A percentile compares a stretch with the other conserved stretches of the same genome.
Conservation (phyloP, 495 filamentous ascomycete genomes). For the Neurospora africana region DNA sequence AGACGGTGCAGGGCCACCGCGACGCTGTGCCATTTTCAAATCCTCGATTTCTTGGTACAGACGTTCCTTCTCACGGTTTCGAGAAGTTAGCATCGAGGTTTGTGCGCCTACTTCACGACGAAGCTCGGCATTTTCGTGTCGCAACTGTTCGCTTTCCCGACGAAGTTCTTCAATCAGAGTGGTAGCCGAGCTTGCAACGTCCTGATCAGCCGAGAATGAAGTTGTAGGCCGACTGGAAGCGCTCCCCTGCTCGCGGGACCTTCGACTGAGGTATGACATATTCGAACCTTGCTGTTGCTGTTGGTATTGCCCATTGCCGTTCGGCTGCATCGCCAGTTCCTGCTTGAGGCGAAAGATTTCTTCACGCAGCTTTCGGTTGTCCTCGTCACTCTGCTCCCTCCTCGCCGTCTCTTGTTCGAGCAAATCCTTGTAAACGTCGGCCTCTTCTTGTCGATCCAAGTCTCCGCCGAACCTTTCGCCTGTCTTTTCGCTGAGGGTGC, state of each 20-base stretch:
- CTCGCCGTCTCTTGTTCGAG: slow-evolving; percentile 86
- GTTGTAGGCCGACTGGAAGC: slow-evolving; percentile 54
- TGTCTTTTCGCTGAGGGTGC: slow-evolving; percentile 54
- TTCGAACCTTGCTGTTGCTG: slow-evolving; percentile 32
- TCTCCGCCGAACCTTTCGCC: slow-evolving; percentile 47
- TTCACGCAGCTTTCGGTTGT: slow-evolving; percentile 74
- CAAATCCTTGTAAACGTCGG: slow-evolving; percentile 90
- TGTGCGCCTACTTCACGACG: slow-evolving; percentile 88
- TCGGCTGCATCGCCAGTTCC: slow-evolving; percentile 36
- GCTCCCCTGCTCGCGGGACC: slow-evolving; percentile 44
- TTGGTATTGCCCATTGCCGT: slow-evolving; percentile 34
- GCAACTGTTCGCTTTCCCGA: slow-evolving; percentile 61
- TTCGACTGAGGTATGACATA: slow-evolving; percentile 52
- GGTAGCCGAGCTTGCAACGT: slow-evolving; percentile 46
- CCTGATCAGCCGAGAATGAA: slow-evolving; percentile 45
- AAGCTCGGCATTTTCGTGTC: slow-evolving; percentile 87
- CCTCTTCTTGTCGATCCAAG: slow-evolving; percentile 71
- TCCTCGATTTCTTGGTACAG: slow-evolving; percentile 96
- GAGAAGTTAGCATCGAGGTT: slow-evolving; percentile 93
- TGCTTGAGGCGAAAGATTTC: slow-evolving; percentile 68
- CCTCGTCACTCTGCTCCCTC: slow-evolving; percentile 82
- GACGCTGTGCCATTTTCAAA: slow-evolving; percentile 73
- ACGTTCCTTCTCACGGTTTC: slow-evolving; percentile 88
- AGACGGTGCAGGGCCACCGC: slow-evolving; percentile 46
- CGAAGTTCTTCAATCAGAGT: slow-evolving; percentile 57